Evolutionary conservation across 202 grass and related monocot species (phyloP).

Genomic region (Dendrocalamus latiflorus): DNA sequence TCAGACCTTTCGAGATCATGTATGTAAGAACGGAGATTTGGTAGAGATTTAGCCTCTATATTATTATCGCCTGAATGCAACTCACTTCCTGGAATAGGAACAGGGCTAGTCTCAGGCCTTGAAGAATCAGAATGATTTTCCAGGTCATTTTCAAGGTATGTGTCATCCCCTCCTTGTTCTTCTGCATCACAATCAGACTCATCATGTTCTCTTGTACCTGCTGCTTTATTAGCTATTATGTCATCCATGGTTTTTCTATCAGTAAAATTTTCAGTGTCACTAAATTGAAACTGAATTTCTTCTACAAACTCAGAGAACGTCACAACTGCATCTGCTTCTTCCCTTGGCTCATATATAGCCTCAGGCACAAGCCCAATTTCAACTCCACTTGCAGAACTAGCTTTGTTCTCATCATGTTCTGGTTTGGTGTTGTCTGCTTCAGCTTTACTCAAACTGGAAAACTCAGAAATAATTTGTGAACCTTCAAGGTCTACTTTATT

Average conservation of each 20-base stretch:
- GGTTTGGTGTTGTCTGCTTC: constrained; percentile 17
- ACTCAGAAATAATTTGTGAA: too few species aligned
- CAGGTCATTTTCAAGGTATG: constrained; percentile 1
- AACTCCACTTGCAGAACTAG: constrained; percentile 10
- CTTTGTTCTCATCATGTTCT: constrained; percentile 15
- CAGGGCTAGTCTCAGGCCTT: constrained; percentile 38
- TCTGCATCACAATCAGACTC: constrained; percentile 36
- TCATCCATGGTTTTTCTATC: constrained; percentile 38
- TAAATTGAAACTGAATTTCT: constrained; percentile 73
- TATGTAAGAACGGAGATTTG: constrained; percentile 59
- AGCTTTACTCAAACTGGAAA: constrained; percentile 21
- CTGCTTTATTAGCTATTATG: constrained; percentile 15
- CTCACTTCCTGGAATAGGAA: constrained; percentile 53
- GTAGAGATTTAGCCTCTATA: constrained; percentile 56
- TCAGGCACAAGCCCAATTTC: constrained; percentile 6
- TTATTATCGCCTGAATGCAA: constrained; percentile 34
- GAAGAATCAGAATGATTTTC: constrained; percentile 31
- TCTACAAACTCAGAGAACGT: constrained; percentile 45
- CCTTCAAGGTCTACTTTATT: constrained; percentile 13
- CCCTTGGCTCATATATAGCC: constrained; percentile 3
- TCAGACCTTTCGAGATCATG: constrained; percentile 57
- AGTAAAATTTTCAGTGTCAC: constrained; percentile 48
- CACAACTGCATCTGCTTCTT: constrained; percentile 16
- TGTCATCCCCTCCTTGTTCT: constrained; percentile 26
- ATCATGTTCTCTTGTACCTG: constrained; percentile 24